Evolutionary conservation across 2,329 filamentous ascomycete species (phyloP), one percentile per base, ranked within the genome.

Genomic region (Epichloe sp.): DNA sequence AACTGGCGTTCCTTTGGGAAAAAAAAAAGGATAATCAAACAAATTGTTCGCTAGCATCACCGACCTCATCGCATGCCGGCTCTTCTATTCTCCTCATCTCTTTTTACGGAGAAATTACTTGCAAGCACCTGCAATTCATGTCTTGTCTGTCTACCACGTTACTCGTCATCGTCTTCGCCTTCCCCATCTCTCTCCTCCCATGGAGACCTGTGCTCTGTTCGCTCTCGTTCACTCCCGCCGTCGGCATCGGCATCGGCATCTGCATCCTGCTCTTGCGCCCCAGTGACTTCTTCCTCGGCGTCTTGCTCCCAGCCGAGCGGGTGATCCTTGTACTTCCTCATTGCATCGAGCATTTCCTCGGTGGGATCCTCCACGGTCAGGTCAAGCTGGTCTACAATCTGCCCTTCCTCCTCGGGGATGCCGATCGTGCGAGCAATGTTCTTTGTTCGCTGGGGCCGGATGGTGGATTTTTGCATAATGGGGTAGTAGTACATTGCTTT

Each of bases 401-500:
- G 69, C 52, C 75, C 71, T 49, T 75, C 70, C 37, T 75, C 71
- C 34, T 70, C 63, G 37, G 58, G 59, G 31, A 73, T 62, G 52
- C 71, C 74, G 44, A 69, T 68, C 35, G 70, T 76, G 45, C 76
- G 75, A 44, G 77, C 74, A 56, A 83, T 81, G 60, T 80, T 80
- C 71, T 79, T 82, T 54, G 73, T 76, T 52, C 81, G 75, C 65
- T 82, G 80, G 34, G 79, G 79, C 44, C 79, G 73, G 59, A 85
- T 78, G 21, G 73, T 72, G 45, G 74, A 78, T 50, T 79, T 77
- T 64, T 84, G 80, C 67, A 85, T 77, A 55, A 85, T 73, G 4
- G 82, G 82, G 58, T 85, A 85, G 65, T 84, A 85, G 64, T 82
- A 84, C 12, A 76, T 78, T 6, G 74, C 81, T 62, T 78, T 79